A percentile compares a stretch with the other conserved stretches of the same genome.
These are phyloP conservation scores for Byssothecium circinans DNA, from an alignment of 2,329 filamentous ascomycete genomes.

Conservation along the genomic window DNA sequence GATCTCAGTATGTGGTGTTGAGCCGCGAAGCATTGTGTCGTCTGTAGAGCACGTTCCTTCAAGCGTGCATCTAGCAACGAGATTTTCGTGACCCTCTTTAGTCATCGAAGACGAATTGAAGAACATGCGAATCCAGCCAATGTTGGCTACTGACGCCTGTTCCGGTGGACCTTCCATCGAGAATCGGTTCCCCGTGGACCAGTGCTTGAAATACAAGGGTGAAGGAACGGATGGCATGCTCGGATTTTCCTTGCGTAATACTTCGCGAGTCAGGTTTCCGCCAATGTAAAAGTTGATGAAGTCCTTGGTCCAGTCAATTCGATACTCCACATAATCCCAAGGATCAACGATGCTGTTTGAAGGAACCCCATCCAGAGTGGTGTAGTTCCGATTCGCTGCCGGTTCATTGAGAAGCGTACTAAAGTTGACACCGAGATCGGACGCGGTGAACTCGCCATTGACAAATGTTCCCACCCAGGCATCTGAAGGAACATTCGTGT, in stretches of 20 bases:
- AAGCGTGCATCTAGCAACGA: constrained; percentile 32
- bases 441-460: constrained; percentile 43
- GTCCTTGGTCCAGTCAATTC: constrained; percentile 52
- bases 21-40: constrained; percentile 39
- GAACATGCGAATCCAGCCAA: constrained; percentile 53
- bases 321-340: constrained; percentile 51
- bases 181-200: constrained; percentile 50
- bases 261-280: constrained; percentile 38
- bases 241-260: constrained; percentile 36
- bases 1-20: constrained; percentile 25
- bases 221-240: constrained; percentile 47
- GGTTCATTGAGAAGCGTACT: constrained; percentile 35
- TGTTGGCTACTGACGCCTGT: constrained; percentile 44
- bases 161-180: constrained; percentile 51
- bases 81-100: constrained; percentile 26
- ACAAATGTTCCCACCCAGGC: constrained; percentile 47
- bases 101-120: constrained; percentile 53
- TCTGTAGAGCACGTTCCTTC: constrained; percentile 40
- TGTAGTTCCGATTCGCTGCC: constrained; percentile 42
- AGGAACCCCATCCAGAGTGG: constrained; percentile 33
- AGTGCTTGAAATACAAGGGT: constrained; percentile 51
- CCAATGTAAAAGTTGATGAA: constrained; percentile 49
- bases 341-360: constrained; percentile 39
- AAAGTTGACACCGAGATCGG: constrained; percentile 46
- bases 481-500: constrained; percentile 42